Base-by-base conservation (phyloP, 2,329 filamentous ascomycete species). In the Botrytis galanthina region DNA sequence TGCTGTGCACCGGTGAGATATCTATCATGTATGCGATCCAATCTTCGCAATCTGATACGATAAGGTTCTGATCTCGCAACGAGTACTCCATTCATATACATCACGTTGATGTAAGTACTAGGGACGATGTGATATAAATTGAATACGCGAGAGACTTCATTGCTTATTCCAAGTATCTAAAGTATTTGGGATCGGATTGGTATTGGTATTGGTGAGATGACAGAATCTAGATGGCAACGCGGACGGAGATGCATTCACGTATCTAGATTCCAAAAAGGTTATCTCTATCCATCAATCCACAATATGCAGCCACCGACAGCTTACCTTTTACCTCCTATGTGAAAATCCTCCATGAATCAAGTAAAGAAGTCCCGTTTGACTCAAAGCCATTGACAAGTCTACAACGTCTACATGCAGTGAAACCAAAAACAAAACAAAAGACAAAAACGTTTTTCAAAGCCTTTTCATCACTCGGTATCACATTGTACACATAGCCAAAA, bases 351-450 rank as follows among this genome's bases (percentile, higher is more conserved):
- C 6, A n/a, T 37, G 44, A 66, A 66, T 66, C 60, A 14, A 62
- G 60, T 62, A 62, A 62, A 62, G 22, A 62, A 42, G 20, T 62
- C 60, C 35, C 60, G 48, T 54, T n/a, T 54, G 48, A 54, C 48
- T 39, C 29, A 42, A 39, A 29, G 37, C 37, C 60, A 42, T 18
- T 22, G 20, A 39, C 35, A 42, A 26, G 37, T 22, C 22, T n/a
- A 16, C 37, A 67, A 67, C 64, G 64, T 37, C 35, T 39, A n/a
- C 26, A 37, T 39, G 64, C 32, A 51, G 64, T 54, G 35, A 51
- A 29, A 54, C 64, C 46, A 54, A 18, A 16, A 18, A 9, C 14
- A 29, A 64, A 48, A 42, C 62, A 64, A 22, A 32, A 48, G 29
- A n/a, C 10, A 9, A 29, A 39, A 20, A 20, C 32, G 7, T n/a